These are phyloP conservation scores for Colletotrichum costaricense DNA, from an alignment of 2,329 filamentous ascomycete genomes.

Conservation along the genomic window DNA sequence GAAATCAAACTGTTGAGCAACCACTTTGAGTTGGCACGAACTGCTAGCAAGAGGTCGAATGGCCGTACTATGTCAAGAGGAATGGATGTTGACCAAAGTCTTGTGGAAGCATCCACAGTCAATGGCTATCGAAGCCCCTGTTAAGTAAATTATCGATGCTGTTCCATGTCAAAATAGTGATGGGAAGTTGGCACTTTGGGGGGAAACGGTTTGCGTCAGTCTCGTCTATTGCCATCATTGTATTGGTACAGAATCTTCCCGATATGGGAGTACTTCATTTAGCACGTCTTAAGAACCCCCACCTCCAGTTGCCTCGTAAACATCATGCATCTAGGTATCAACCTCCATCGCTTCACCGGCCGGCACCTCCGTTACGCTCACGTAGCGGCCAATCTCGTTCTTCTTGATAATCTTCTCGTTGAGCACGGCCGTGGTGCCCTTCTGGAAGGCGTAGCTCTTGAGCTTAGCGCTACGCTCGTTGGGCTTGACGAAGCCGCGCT, in stretches of 20 bases:
- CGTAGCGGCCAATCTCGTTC: conserved; percentile 93
- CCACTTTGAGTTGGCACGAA: not conserved
- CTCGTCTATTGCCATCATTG: conserved; percentile 36
- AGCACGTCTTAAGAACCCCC: not conserved
- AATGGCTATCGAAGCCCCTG: too few species aligned
- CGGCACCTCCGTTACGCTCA: conserved; percentile 88
- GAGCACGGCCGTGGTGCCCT: conserved; percentile 93
- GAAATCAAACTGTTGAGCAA: not conserved
- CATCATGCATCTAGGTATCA: conserved; percentile 61
- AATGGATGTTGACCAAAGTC: not conserved
- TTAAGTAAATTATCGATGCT: not conserved
- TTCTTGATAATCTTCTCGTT: conserved; percentile 97
- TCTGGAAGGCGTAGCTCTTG: conserved; percentile 89
- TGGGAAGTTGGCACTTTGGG: not conserved
- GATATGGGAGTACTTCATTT: conserved; percentile 22
- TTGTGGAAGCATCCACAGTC: too few species aligned
- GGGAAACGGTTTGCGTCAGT: conserved; percentile 11
- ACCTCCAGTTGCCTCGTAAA: not conserved
- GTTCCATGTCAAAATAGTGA: not conserved
- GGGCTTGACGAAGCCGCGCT: conserved; percentile 92
- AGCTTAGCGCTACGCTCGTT: conserved; percentile 93
- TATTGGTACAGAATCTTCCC: conserved; percentile 36
- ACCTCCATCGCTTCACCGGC: conserved; percentile 78
- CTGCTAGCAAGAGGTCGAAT: not conserved
- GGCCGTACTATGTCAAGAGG: not conserved